These are phyloP conservation scores for Lentinus polychrous DNA, from an alignment of 1,284 basidiomycete species.

Conservation along the genomic window DNA sequence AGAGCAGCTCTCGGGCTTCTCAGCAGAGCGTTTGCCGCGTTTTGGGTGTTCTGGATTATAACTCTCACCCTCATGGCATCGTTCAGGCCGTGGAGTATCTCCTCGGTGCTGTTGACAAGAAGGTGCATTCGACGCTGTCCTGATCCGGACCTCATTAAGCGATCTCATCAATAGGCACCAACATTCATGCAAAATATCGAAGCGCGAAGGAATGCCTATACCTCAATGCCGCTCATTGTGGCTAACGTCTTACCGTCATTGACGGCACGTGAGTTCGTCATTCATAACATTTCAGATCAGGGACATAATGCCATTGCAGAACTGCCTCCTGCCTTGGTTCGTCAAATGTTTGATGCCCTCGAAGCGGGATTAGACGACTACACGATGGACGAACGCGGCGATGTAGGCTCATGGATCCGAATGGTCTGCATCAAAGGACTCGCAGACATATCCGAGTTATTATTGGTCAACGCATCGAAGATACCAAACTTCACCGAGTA, in stretches of 20 bases:
- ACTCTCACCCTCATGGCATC: slow-evolving; percentile 44
- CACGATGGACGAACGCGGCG: slow-evolving; percentile 89
- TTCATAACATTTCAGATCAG: background rate
- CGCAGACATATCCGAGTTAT: slow-evolving; percentile 43
- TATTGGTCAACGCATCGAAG: slow-evolving; percentile 23
- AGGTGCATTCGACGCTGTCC: slow-evolving; percentile 31
- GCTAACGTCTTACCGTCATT: slow-evolving; percentile 37
- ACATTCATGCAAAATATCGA: slow-evolving; percentile 48
- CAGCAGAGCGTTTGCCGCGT: slow-evolving; percentile 76
- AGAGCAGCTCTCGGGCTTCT: slow-evolving; percentile 42
- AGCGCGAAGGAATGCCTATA: slow-evolving; percentile 63
- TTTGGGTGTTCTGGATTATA: slow-evolving; percentile 72
- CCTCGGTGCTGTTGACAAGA: slow-evolving; percentile 47
- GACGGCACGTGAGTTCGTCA: slow-evolving; percentile 35
- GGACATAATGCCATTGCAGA: slow-evolving; percentile 30
- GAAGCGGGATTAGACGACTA: slow-evolving; percentile 80
- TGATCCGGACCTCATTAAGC: background rate
- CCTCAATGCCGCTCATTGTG: slow-evolving; percentile 58
- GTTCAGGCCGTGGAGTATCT: slow-evolving; percentile 50
- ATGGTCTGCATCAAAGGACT: slow-evolving; percentile 67
- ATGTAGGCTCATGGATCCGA: slow-evolving; percentile 96
- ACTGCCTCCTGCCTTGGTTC: slow-evolving; percentile 36
- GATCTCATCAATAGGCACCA: slow-evolving; percentile 29
- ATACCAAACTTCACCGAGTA: slow-evolving; percentile 44
- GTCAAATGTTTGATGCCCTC: slow-evolving; percentile 44